phyloP scores from a whole-genome alignment of 805 yeast species.

The Metschnikowia rubicola region DNA sequence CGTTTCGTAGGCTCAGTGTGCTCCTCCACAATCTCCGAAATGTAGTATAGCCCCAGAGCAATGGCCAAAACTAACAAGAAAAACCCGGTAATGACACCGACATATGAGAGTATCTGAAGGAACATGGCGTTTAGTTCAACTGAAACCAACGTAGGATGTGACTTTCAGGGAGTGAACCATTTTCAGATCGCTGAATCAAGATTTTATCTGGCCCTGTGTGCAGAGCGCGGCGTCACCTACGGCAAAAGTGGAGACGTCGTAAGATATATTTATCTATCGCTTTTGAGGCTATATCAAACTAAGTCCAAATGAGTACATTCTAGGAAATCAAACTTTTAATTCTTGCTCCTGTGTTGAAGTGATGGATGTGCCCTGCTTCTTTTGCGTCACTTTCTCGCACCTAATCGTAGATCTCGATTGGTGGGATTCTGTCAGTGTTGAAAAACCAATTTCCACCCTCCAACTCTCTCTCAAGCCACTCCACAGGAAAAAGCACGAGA shows the following conservation, averaged over 20 bases:
- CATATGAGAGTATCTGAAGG: constrained; percentile 36
- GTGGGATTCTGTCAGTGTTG: constrained; percentile 89
- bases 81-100: constrained; percentile 38
- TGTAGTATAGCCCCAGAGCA: constrained; percentile 88
- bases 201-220: too few relatives aligned
- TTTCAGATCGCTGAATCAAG: too few relatives aligned
- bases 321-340: not conserved
- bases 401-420: constrained; percentile 74
- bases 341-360: not conserved
- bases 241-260: not conserved
- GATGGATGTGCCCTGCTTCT: too few relatives aligned
- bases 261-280: not conserved
- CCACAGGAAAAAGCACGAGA: constrained; percentile 85
- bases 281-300: not conserved
- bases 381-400: not conserved
- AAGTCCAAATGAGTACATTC: not conserved
- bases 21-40: constrained; percentile 91
- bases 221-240: too few relatives aligned
- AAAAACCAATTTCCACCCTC: constrained; percentile 95
- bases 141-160: not conserved
- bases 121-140: constrained; percentile 24
- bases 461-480: constrained; percentile 84
- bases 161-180: too few relatives aligned
- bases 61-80: constrained; percentile 47
- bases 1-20: constrained; percentile 82